These are phyloP conservation scores for Russula emetica DNA, from an alignment of 768 basidiomycete species.

Conservation along the genomic window DNA sequence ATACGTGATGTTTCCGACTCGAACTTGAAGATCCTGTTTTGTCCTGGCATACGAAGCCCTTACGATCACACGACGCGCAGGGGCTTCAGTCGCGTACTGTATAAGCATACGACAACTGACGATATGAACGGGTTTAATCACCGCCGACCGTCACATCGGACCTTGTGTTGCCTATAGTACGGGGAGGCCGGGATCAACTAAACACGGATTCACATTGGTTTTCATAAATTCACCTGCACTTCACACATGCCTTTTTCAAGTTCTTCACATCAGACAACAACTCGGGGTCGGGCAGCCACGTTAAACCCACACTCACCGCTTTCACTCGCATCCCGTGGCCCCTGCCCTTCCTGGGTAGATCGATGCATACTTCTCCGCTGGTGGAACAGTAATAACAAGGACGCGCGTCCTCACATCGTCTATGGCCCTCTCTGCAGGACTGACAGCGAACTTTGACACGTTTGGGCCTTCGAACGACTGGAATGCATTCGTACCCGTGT, in stretches of 20 bases:
- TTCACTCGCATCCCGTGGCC: constrained; percentile 61
- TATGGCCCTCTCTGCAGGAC: constrained; percentile 51
- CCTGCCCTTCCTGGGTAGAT: constrained; percentile 45
- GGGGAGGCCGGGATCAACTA: neutral
- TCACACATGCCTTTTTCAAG: constrained; percentile 28
- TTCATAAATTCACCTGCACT: constrained; percentile 26
- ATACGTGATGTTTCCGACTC: neutral
- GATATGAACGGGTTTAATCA: constrained; percentile 6
- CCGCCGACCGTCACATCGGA: constrained; percentile 27
- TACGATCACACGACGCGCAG: constrained; percentile 20
- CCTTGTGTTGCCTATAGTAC: constrained; percentile 26
- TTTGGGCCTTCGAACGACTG: constrained; percentile 53
- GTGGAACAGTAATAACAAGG: constrained; percentile 54
- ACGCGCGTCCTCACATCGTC: constrained; percentile 54
- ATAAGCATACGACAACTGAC: neutral
- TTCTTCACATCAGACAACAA: constrained; percentile 8
- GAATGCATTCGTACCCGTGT: constrained; percentile 52
- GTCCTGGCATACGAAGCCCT: constrained; percentile 22
- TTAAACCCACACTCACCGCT: constrained; percentile 40
- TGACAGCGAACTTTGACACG: constrained; percentile 58
- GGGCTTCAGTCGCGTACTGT: constrained; percentile 15
- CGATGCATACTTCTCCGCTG: constrained; percentile 45
- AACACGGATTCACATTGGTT: neutral
- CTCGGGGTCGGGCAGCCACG: neutral
- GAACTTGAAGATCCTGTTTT: neutral